Percentiles rank a stretch among this genome's conserved stretches.
Conservation (phyloP, 176 grass and related monocot genomes). For the Leersia perrieri region DNA sequence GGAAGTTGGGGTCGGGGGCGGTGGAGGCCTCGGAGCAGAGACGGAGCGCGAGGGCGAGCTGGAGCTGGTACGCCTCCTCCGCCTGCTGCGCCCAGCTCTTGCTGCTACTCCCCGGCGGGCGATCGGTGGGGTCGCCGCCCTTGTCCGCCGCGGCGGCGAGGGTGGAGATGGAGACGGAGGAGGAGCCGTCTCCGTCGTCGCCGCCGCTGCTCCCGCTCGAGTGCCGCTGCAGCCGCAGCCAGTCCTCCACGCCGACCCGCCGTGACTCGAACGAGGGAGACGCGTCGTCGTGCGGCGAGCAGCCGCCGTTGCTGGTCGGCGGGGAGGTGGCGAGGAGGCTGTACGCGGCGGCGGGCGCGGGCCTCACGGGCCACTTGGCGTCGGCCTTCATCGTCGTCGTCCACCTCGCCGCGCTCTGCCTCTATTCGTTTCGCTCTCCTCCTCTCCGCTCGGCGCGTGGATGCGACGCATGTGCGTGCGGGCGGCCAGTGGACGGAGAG, state of each 20-base stretch:
- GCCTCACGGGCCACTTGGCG: conserved; percentile 17
- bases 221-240: conserved; percentile 50
- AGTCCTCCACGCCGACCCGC: conserved; percentile 22
- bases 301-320: conserved; percentile 30
- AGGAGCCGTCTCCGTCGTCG: conserved; percentile 30
- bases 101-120: conserved; percentile 16
- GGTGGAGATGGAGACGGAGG: conserved; percentile 44
- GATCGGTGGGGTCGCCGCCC: conserved; percentile 25
- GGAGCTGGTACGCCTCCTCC: conserved; percentile 86
- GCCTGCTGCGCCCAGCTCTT: conserved; percentile 97
- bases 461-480: too few species aligned
- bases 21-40: conserved; percentile 75
- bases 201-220: conserved; percentile 70
- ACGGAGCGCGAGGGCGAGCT: conserved; percentile 82
- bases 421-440: too few species aligned
- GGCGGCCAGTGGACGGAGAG: not conserved
- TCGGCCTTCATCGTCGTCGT: not conserved
- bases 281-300: conserved; percentile 24
- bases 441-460: too few species aligned
- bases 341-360: conserved; percentile 6
- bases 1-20: conserved; percentile 65
- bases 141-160: conserved; percentile 22
- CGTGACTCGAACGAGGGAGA: conserved; percentile 28
- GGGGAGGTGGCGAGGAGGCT: conserved; percentile 33
- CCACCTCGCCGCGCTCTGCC: not conserved